A percentile compares a stretch with the other conserved stretches of the same genome.
Conservation (phyloP, 371 early-diverging fungal species). For the Entomophthora muscae region DNA sequence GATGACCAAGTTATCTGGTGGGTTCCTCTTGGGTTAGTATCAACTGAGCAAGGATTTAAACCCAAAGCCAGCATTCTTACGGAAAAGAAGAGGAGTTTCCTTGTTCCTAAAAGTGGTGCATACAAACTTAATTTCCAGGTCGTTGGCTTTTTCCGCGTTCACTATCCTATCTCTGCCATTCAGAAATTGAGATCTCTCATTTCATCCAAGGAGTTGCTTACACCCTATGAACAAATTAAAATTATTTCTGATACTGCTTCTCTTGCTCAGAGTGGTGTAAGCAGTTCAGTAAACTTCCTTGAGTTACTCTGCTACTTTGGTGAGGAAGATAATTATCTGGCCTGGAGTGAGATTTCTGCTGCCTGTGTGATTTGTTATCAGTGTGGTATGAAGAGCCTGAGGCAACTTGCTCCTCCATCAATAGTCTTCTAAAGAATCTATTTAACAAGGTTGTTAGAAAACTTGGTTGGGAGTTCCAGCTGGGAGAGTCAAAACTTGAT, state of each 20-base stretch:
- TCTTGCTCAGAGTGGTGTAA: slow-evolving; percentile 36
- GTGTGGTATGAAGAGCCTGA: too few species aligned
- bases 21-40: slow-evolving; percentile 39
- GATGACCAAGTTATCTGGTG: slow-evolving; percentile 56
- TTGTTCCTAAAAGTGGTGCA: slow-evolving; percentile 12
- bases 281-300: slow-evolving; percentile 32
- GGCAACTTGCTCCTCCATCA: slow-evolving; percentile 19
- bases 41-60: slow-evolving; percentile 11
- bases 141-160: slow-evolving; percentile 42
- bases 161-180: slow-evolving; percentile 29
- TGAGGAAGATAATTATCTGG: slow-evolving; percentile 41
- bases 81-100: slow-evolving; percentile 16
- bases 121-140: slow-evolving; percentile 41
- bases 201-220: slow-evolving; percentile 15
- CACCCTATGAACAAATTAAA: slow-evolving; percentile 32
- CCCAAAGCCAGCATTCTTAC: slow-evolving; percentile 17
- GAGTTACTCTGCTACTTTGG: slow-evolving; percentile 36
- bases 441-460: slow-evolving; percentile 23
- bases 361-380: slow-evolving; percentile 19
- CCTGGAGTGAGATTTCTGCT: slow-evolving; percentile 29
- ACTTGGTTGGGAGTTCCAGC: slow-evolving; percentile 36
- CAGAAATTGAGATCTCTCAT: slow-evolving; percentile 23
- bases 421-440: slow-evolving; percentile 22
- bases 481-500: slow-evolving; percentile 23
- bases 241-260: slow-evolving; percentile 39